Percentiles rank a stretch among this genome's conserved stretches.
phyloP scores from a whole-genome alignment of 257 asterid species.

The Ligustrum vulgare region DNA sequence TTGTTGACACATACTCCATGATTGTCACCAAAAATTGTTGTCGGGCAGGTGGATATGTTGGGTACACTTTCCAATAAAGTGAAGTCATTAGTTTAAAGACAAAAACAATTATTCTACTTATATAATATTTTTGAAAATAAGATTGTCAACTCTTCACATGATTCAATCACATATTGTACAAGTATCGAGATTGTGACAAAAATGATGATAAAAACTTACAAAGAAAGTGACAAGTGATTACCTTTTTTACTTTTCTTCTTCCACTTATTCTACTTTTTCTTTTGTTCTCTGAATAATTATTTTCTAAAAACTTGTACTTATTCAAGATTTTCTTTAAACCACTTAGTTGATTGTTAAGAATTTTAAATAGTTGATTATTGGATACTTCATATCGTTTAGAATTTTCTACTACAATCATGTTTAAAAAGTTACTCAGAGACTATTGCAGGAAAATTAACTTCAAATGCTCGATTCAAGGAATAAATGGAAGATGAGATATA shows the following conservation, averaged over 20 bases:
- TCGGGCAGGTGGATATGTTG: slow-evolving; percentile 1
- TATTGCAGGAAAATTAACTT: no score
- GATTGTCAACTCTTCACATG: no score
- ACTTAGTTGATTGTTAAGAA: not conserved
- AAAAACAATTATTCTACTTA: no score
- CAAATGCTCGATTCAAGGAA: not conserved
- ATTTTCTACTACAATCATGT: not conserved
- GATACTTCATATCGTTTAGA: not conserved
- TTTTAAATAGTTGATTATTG: no score
- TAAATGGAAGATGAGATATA: not conserved
- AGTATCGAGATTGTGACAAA: no score
- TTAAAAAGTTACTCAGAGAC: not conserved
- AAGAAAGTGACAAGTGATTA: not conserved
- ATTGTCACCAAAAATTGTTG: not conserved
- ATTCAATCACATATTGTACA: no score
- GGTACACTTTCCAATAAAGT: not conserved
- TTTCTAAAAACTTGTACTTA: not conserved
- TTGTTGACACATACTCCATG: not conserved
- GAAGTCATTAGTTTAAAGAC: not conserved
- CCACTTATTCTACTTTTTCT: not conserved
- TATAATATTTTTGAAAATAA: no score
- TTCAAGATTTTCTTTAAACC: not conserved
- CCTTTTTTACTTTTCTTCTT: not conserved
- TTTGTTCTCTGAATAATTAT: not conserved
- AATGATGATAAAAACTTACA: no score